These are phyloP conservation scores for Xanthoparmelia taractica DNA, from an alignment of 495 filamentous ascomycete species.

Conservation along the genomic window DNA sequence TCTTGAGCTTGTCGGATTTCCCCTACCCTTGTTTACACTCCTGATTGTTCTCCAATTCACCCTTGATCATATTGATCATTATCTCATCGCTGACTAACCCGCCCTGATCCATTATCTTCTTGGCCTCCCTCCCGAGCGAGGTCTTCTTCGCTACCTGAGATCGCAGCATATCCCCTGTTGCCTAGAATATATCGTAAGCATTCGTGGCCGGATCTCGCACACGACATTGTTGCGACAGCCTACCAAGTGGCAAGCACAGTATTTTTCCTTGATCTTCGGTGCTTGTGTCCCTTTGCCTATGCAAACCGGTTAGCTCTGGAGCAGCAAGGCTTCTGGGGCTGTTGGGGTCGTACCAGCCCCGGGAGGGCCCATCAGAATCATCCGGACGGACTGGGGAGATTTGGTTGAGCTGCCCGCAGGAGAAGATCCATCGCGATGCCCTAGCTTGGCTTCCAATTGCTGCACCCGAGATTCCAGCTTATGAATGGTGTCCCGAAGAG, in stretches of 20 bases:
- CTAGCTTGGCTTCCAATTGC: constrained; percentile 61
- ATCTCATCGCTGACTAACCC: constrained; percentile 98
- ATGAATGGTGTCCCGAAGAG: constrained; percentile 67
- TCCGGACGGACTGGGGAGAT: constrained; percentile 60
- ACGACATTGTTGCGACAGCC: constrained; percentile 27
- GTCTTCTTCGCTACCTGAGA: constrained; percentile 99
- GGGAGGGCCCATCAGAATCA: constrained; percentile 96
- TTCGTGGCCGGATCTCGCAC: constrained; percentile 10
- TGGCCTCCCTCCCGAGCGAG: constrained; percentile 84
- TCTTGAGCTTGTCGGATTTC: constrained; percentile 4
- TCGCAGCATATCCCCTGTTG: constrained; percentile 98
- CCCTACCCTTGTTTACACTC: constrained; percentile 95
- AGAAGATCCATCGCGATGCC: constrained; percentile 38
- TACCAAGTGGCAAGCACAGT: constrained; percentile 93
- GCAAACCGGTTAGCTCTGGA: constrained; percentile 12
- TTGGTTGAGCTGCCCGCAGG: constrained; percentile 34
- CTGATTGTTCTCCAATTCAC: constrained; percentile 82
- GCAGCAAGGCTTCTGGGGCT: constrained; percentile 1
- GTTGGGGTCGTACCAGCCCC: constrained; percentile 69
- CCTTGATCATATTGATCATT: constrained; percentile 98
- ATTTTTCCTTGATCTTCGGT: constrained; percentile 95
- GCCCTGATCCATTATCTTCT: constrained; percentile 99
- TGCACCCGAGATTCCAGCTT: constrained; percentile 78
- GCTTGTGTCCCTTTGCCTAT: constrained; percentile 98
- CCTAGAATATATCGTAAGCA: constrained; percentile 44